A percentile compares a stretch with the other conserved stretches of the same genome.
Evolutionary conservation across 768 basidiomycete species (phyloP).

Genomic region (Clavaria fumosa): DNA sequence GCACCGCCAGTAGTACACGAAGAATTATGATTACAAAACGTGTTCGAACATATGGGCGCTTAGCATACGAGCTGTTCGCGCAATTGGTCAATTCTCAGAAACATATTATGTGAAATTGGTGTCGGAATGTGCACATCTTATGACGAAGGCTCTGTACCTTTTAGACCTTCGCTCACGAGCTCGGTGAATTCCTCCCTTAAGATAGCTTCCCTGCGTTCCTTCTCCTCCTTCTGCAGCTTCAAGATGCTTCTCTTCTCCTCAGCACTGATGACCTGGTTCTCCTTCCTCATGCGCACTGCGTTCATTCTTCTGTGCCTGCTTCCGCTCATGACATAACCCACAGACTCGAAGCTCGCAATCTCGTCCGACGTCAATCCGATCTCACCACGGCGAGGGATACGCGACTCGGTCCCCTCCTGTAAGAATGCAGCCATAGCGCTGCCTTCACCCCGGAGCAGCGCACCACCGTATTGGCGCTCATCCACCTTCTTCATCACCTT

Average conservation of each 20-base stretch:
- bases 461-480: slow-evolving; percentile 80
- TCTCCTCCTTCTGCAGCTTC: slow-evolving; percentile 89
- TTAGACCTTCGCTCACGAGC: slow-evolving; percentile 63
- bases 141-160: no score
- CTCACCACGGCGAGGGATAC: slow-evolving; percentile 97
- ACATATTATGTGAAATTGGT: no score
- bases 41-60: no score
- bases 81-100: no score
- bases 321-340: slow-evolving; percentile 97
- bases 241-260: slow-evolving; percentile 96
- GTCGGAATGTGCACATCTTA: no score
- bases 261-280: slow-evolving; percentile 98
- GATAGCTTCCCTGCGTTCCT: slow-evolving; percentile 78
- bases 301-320: slow-evolving; percentile 94
- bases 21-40: no score
- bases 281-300: slow-evolving; percentile 95
- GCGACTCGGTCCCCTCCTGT: slow-evolving; percentile 62
- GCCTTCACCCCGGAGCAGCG: slow-evolving; percentile 87
- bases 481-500: slow-evolving; percentile 41
- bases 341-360: slow-evolving; percentile 76
- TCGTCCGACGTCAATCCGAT: slow-evolving; percentile 83
- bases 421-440: slow-evolving; percentile 97
- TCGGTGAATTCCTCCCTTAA: slow-evolving; percentile 83
- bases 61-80: no score
- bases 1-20: no score